Base-by-base conservation (phyloP, 1,284 basidiomycete genomes). In the Ustilago esculenta region DNA sequence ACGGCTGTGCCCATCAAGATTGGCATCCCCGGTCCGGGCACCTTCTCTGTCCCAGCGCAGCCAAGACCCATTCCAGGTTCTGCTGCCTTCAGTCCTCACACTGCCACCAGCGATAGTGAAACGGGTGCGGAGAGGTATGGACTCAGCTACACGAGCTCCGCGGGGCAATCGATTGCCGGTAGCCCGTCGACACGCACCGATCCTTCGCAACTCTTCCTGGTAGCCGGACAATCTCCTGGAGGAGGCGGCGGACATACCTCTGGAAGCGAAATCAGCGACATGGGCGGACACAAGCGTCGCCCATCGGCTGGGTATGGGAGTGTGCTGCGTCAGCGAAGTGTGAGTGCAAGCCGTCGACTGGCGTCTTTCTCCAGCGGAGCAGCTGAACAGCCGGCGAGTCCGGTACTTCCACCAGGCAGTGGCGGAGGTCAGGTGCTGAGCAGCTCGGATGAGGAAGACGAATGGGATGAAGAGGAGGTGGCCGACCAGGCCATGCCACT, bases 401-500 rank as follows among this genome's bases (percentile, higher is more conserved):
- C 68, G 3, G 39, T 46, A 21, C 21, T 66, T 7, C 35, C 39
- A 23, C 61, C 41, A 5, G 50, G 53, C 15, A 20, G 49, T 12
- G 52, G 46, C 35, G 47, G 44, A 10, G 36, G 40, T 5, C 63
- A 55, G 43, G 47, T 72, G 18, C 39, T 74, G 11, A 73, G 73
- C 49, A 75, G 76, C 46, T 71, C 75, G 21, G 72, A 77, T 35
- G 78, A 78, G 17, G 72, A 77, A 24, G 73, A 73, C 23, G 77
- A 76, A 11, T 72, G 70, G 61, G 78, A 79, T 39, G 73, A 76
- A 25, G 75, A 77, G 39, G 77, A 80, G 35, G 44, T 59, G 4
- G 76, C 68, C 4, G 77, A 73, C 49, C 74, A 60, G 32, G 79
- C 71, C 8, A 80, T 78, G 76, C 77, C 75, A 4, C 50, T 79